Percentiles rank a stretch among this genome's conserved stretches.
phyloP scores from a whole-genome alignment of 441 rosid genomes.

The Brassica balearica region DNA sequence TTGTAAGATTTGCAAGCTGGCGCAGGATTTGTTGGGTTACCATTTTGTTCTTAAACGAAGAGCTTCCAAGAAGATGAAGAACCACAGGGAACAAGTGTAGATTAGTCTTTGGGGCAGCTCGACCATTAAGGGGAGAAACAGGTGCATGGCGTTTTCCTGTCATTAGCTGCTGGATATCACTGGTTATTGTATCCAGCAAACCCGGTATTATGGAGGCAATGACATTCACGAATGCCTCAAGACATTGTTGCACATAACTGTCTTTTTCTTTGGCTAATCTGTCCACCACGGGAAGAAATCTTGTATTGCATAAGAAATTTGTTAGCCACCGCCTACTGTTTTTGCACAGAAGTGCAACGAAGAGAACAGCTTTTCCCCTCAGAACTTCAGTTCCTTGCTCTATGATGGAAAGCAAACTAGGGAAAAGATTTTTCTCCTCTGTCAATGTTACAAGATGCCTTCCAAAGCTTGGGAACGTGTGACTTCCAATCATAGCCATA shows the following conservation, averaged over 20 bases:
- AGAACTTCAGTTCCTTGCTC: constrained; percentile 93
- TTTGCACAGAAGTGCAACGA: constrained; percentile 89
- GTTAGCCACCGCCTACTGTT: constrained; percentile 84
- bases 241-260: constrained; percentile 72
- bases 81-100: constrained; percentile 78
- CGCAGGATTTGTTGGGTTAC: constrained; percentile 68
- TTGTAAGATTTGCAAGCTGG: constrained; percentile 83
- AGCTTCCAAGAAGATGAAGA: constrained; percentile 90
- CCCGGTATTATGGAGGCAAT: constrained; percentile 77
- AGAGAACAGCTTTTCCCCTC: constrained; percentile 81
- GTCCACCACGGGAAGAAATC: constrained; percentile 80
- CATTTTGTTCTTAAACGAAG: constrained; percentile 76
- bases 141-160: constrained; percentile 90
- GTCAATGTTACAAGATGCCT: constrained; percentile 73
- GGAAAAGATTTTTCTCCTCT: constrained; percentile 85
- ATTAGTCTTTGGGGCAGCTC: constrained; percentile 70
- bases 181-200: constrained; percentile 73
- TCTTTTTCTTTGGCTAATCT: constrained; percentile 93
- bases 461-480: constrained; percentile 71
- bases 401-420: constrained; percentile 70
- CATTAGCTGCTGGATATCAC: constrained; percentile 84
- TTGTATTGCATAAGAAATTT: constrained; percentile 80
- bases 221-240: constrained; percentile 71
- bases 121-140: constrained; percentile 60
- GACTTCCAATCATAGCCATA: constrained; percentile 85